Percentiles rank a stretch among this genome's conserved stretches.
Evolutionary conservation across 73 alveolate species (phyloP).

Genomic region (Tetrahymena elliotti): DNA sequence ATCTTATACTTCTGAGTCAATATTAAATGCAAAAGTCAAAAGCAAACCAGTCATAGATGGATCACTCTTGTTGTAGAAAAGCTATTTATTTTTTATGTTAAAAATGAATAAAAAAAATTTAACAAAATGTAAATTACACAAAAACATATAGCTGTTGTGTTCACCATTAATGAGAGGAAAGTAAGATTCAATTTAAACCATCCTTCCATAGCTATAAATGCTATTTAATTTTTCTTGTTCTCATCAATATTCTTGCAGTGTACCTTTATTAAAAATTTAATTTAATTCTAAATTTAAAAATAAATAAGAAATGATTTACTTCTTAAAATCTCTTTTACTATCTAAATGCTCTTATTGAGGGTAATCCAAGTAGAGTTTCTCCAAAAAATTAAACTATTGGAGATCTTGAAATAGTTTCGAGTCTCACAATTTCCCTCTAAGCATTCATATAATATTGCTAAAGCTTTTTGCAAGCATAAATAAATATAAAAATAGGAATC

Average conservation of each 20-base stretch:
- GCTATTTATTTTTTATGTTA: conserved; percentile 28
- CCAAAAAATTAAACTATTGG: conserved; percentile 76
- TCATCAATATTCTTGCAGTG: conserved; percentile 18
- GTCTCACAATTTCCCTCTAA: conserved; percentile 50
- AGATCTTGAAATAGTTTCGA: conserved; percentile 40
- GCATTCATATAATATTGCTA: conserved; percentile 31
- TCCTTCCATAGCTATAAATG: conserved; percentile 28
- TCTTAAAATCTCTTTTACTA: conserved; percentile 36
- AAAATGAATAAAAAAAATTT: conserved; percentile 12
- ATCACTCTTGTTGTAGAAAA: conserved; percentile 45
- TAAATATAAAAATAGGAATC: neutral
- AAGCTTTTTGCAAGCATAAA: conserved; percentile 7
- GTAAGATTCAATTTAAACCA: conserved; percentile 56
- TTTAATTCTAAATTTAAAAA: neutral
- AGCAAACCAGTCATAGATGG: conserved; percentile 63
- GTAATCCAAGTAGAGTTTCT: conserved; percentile 80
- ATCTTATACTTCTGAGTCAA: conserved; percentile 59
- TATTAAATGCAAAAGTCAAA: conserved; percentile 53
- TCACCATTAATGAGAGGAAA: conserved; percentile 48
- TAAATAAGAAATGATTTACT: neutral
- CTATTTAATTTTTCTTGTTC: conserved; percentile 25
- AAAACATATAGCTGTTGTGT: conserved; percentile 50
- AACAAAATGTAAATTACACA: conserved; percentile 3
- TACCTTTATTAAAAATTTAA: neutral
- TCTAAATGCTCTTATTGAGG: conserved; percentile 76